A percentile compares a stretch with the other conserved stretches of the same genome.
These are phyloP conservation scores for Atalantia buxifolia DNA, from an alignment of 345 rosid species.

Conservation along the genomic window DNA sequence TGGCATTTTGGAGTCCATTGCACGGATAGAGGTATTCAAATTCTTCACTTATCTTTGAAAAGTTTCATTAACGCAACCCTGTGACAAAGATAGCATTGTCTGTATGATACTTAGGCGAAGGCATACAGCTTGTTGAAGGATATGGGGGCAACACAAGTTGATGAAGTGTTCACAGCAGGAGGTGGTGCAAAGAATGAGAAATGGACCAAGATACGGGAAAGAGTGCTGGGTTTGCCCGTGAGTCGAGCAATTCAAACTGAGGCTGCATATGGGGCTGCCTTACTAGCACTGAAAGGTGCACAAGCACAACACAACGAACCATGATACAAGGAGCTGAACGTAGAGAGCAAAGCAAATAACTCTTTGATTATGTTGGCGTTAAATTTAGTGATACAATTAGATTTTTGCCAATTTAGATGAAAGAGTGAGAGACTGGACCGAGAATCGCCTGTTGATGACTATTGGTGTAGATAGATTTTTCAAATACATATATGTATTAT, in stretches of 20 bases:
- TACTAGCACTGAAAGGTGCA: slow-evolving; percentile 70
- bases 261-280: slow-evolving; percentile 92
- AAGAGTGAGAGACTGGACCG: no score
- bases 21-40: slow-evolving; percentile 71
- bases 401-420: no score
- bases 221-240: slow-evolving; percentile 72
- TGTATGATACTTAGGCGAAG: slow-evolving; percentile 45
- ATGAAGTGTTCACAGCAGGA: slow-evolving; percentile 82
- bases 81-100: not conserved
- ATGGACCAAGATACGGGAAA: slow-evolving; percentile 73
- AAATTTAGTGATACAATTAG: not conserved
- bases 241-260: slow-evolving; percentile 69
- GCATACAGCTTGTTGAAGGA: slow-evolving; percentile 68
- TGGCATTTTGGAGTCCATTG: slow-evolving; percentile 87
- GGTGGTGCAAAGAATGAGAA: slow-evolving; percentile 82
- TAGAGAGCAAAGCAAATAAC: not conserved
- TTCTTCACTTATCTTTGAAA: not conserved
- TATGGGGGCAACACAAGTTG: slow-evolving; percentile 73
- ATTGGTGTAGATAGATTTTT: no score
- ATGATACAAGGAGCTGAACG: not conserved
- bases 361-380: not conserved
- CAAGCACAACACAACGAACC: slow-evolving; percentile 5
- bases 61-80: not conserved
- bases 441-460: no score
- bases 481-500: no score